These are phyloP conservation scores for Simplicillium aogashimaense DNA, from an alignment of 2,329 filamentous ascomycete species.

Conservation along the genomic window DNA sequence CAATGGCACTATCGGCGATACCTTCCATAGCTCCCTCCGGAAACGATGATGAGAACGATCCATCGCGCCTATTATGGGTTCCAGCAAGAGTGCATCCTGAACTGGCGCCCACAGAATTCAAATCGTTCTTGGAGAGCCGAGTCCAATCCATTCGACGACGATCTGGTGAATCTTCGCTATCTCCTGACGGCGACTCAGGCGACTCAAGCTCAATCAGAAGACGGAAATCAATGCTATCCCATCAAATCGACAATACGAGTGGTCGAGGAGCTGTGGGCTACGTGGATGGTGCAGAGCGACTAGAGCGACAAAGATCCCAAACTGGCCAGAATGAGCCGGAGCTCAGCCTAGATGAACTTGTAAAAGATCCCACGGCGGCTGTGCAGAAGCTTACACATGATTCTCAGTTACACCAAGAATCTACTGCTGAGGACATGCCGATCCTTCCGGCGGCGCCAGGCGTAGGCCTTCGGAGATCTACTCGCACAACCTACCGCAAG, in stretches of 20 bases:
- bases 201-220: constrained; percentile 58
- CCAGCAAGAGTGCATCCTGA: constrained; percentile 91
- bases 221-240: constrained; percentile 93
- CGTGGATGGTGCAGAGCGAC: constrained; percentile 71
- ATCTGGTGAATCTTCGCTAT: constrained; percentile 62
- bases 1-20: constrained; percentile 57
- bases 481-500: constrained; percentile 79
- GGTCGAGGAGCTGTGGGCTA: constrained; percentile 53
- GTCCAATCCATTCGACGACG: constrained; percentile 81
- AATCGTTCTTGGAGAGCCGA: constrained; percentile 87
- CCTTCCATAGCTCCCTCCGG: constrained; percentile 62
- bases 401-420: constrained; percentile 31
- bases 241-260: constrained; percentile 71
- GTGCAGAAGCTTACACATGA: constrained; percentile 60
- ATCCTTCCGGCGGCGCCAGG: constrained; percentile 74
- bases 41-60: constrained; percentile 75
- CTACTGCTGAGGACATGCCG: constrained; percentile 61
- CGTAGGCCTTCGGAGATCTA: constrained; percentile 77
- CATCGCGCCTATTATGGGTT: constrained; percentile 88
- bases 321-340: constrained; percentile 44
- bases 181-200: constrained; percentile 39
- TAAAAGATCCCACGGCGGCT: constrained; percentile 65
- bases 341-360: constrained; percentile 69
- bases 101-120: constrained; percentile 90
- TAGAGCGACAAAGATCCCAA: constrained; percentile 64